Conservation (phyloP, 768 basidiomycete genomes). For the Coprinopsis cinerea region DNA sequence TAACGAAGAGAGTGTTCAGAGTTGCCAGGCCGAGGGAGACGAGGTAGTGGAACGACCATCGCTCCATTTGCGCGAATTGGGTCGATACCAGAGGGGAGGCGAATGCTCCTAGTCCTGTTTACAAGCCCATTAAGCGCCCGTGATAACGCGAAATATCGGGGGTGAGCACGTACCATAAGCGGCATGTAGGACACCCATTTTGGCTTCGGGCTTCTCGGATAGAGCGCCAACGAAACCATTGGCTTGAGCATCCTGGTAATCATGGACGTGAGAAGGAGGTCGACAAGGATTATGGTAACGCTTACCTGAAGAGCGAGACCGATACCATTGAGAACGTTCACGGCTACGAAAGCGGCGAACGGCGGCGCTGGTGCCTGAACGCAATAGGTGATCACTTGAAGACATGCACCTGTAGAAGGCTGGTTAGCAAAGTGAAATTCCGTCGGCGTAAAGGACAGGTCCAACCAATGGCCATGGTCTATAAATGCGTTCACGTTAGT, state of each 20-base stretch:
- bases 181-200: conserved; percentile 68
- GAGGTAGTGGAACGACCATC: conserved; percentile 80
- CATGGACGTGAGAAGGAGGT: neutral
- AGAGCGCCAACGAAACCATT: conserved; percentile 64
- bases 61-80: conserved; percentile 59
- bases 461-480: conserved; percentile 14
- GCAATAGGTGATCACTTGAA: conserved; percentile 47
- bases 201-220: conserved; percentile 46
- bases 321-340: conserved; percentile 37
- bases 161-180: conserved; percentile 41
- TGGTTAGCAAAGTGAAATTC: neutral
- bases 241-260: conserved; percentile 58
- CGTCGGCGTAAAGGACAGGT: too few relatives aligned
- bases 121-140: neutral
- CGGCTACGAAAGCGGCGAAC: conserved; percentile 56
- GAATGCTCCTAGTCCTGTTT: conserved; percentile 62
- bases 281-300: neutral
- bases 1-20: conserved; percentile 46
- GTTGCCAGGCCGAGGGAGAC: conserved; percentile 62
- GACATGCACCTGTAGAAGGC: conserved; percentile 35
- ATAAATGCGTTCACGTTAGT: neutral
- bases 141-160: neutral
- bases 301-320: conserved; percentile 42
- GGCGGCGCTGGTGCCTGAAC: conserved; percentile 53
- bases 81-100: conserved; percentile 73